phyloP scores from a whole-genome alignment of 495 filamentous ascomycete genomes.

The Podospora appendiculata region DNA sequence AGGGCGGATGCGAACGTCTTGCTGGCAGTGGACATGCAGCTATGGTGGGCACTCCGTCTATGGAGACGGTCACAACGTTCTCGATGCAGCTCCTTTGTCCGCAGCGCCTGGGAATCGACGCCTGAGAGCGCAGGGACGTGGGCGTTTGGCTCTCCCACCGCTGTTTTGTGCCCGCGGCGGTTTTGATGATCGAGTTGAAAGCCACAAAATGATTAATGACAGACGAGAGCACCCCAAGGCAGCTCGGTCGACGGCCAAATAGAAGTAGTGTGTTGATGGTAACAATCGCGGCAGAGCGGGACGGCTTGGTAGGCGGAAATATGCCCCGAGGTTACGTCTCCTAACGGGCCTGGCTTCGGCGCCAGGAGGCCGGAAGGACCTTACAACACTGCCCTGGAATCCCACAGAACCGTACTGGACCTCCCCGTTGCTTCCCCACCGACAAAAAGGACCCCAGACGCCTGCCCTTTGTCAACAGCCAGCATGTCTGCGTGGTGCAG shows the following conservation, averaged over 20 bases:
- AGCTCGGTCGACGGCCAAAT: neutral
- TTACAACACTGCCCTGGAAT: neutral
- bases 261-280: neutral
- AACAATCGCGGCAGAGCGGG: neutral
- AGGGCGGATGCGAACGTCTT: conserved; percentile 27
- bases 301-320: neutral
- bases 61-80: conserved; percentile 16
- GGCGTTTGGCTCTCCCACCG: conserved; percentile 38
- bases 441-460: neutral
- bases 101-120: conserved; percentile 35
- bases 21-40: conserved; percentile 31
- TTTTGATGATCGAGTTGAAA: conserved; percentile 21
- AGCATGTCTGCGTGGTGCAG: too few relatives aligned
- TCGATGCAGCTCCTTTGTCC: conserved; percentile 40
- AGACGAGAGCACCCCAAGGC: conserved; percentile 5
- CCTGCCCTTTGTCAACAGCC: neutral
- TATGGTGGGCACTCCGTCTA: conserved; percentile 7
- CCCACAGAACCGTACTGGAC: neutral
- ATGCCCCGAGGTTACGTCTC: conserved; percentile 2
- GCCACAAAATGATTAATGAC: conserved; percentile 36
- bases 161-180: conserved; percentile 23
- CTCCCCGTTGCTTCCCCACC: neutral
- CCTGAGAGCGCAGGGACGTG: conserved; percentile 30
- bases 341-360: conserved; percentile 1
- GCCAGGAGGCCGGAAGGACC: conserved; percentile 1